phyloP scores from a whole-genome alignment of 441 rosid species.

The Gossypium laxum region DNA sequence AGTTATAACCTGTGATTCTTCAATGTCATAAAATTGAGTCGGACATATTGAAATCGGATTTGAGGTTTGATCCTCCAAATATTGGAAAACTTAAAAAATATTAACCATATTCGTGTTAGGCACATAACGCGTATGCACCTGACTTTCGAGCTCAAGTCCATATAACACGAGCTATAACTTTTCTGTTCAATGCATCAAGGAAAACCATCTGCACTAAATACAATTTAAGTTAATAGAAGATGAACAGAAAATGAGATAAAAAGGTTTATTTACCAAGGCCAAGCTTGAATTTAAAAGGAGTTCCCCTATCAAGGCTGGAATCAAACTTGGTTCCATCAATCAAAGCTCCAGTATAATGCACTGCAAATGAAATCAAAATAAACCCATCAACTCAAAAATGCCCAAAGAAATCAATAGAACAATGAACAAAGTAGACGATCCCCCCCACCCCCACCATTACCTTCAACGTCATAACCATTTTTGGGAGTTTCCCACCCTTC shows the following conservation, averaged over 20 bases:
- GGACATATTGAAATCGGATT: not conserved
- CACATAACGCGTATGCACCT: not conserved
- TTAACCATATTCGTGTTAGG: not conserved
- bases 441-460: conserved; percentile 17
- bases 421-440: not conserved
- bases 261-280: conserved; percentile 51
- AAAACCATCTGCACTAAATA: no score
- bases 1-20: not conserved
- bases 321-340: conserved; percentile 74
- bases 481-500: conserved; percentile 61
- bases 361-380: conserved; percentile 28
- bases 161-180: not conserved
- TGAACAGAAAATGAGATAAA: not conserved
- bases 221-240: not conserved
- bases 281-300: conserved; percentile 76
- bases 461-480: conserved; percentile 65
- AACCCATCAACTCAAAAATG: conserved; percentile 14
- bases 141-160: not conserved
- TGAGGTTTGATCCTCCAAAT: not conserved
- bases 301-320: conserved; percentile 63
- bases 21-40: not conserved
- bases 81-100: not conserved
- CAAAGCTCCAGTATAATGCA: conserved; percentile 81
- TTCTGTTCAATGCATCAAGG: no score
- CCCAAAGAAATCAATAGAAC: not conserved